Percentiles rank a stretch among this genome's conserved stretches.
Evolutionary conservation across 148 eudicot species (phyloP).

Genomic region (Vaccinium darrowii): DNA sequence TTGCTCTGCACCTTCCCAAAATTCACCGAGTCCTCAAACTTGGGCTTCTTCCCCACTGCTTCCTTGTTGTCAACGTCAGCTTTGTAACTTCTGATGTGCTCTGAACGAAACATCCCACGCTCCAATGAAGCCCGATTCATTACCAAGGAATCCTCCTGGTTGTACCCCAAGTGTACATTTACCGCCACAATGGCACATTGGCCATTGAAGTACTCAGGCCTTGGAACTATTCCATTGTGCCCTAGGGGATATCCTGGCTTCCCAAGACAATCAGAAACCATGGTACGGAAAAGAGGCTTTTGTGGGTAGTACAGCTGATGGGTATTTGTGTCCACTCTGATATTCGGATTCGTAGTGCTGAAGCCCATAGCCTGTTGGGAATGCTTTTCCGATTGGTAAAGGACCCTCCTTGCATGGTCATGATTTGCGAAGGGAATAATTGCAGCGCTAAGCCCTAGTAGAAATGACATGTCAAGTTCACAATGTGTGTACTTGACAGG

Average conservation of each 20-base stretch:
- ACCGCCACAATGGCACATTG: constrained; percentile 98
- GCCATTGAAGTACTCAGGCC: constrained; percentile 77
- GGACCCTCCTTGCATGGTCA: constrained; percentile 89
- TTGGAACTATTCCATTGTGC: constrained; percentile 48
- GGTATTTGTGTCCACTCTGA: constrained; percentile 72
- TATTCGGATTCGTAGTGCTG: constrained; percentile 72
- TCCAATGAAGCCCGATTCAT: constrained; percentile 95
- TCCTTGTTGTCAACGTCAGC: constrained; percentile 85
- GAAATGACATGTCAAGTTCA: constrained; percentile 86
- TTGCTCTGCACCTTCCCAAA: constrained; percentile 85
- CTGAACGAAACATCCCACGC: constrained; percentile 94
- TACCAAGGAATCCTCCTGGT: constrained; percentile 94
- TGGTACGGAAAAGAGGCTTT: constrained; percentile 72
- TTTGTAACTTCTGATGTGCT: constrained; percentile 84
- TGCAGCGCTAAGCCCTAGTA: constrained; percentile 83
- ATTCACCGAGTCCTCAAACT: constrained; percentile 50
- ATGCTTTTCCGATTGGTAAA: constrained; percentile 89
- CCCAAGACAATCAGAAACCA: constrained; percentile 76
- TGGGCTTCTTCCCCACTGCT: constrained; percentile 44
- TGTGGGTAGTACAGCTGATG: constrained; percentile 91
- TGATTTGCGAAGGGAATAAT: constrained; percentile 90
- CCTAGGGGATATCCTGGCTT: constrained; percentile 46
- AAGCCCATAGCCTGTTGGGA: constrained; percentile 92
- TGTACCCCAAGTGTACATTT: constrained; percentile 88
- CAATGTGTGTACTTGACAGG: constrained; percentile 69